Percentiles rank a stretch among this genome's conserved stretches.
Conservation (phyloP, 1,284 basidiomycete species). For the Boletus semigastroideus region DNA sequence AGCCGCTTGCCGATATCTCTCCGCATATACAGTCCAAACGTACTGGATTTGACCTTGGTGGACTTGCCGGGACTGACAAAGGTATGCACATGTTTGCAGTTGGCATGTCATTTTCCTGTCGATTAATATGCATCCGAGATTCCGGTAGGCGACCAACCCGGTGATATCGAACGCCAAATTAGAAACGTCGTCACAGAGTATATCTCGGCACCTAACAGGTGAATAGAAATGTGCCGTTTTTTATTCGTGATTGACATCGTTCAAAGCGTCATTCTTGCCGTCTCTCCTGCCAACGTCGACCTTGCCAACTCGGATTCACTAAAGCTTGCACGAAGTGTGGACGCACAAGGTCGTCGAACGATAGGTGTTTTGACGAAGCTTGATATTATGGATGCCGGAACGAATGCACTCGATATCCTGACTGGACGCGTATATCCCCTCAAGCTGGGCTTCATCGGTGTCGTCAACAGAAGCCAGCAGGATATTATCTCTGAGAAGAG, state of each 20-base stretch:
- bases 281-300: conserved; percentile 97
- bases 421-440: conserved; percentile 96
- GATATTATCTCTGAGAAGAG: conserved; percentile 93
- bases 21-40: conserved; percentile 93
- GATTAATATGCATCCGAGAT: conserved; percentile 52
- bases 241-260: conserved; percentile 3
- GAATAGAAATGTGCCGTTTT: conserved; percentile 17
- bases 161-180: conserved; percentile 97
- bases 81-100: conserved; percentile 43
- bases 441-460: conserved; percentile 96
- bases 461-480: conserved; percentile 96
- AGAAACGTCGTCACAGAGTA: conserved; percentile 92
- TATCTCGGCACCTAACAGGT: conserved; percentile 97
- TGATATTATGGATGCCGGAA: conserved; percentile 98
- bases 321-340: conserved; percentile 93
- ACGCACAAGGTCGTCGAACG: conserved; percentile 93
- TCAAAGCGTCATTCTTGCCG: conserved; percentile 88
- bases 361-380: conserved; percentile 97
- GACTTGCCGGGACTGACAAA: conserved; percentile 97
- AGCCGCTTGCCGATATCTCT: conserved; percentile 94
- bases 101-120: neutral
- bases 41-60: conserved; percentile 93
- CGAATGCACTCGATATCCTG: conserved; percentile 94
- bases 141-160: conserved; percentile 86
- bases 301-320: conserved; percentile 98